These are phyloP conservation scores for Plectranthus barbatus DNA, from an alignment of 257 asterid species.

Conservation along the genomic window DNA sequence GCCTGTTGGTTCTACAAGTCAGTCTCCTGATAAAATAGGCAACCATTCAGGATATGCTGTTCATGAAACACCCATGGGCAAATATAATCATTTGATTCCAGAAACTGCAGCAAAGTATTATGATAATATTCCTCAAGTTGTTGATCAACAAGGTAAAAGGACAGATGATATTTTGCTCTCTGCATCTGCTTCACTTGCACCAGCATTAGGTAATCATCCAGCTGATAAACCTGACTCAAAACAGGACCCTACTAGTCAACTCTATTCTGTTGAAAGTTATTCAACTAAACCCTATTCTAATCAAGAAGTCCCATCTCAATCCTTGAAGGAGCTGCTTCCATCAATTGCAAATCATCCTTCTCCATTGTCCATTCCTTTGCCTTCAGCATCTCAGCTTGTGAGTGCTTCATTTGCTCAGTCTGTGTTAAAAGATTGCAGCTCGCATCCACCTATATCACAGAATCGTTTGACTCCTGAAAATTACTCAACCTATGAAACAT, in stretches of 20 bases:
- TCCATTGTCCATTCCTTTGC: constrained; percentile 21
- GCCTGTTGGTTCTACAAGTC: constrained; percentile 20
- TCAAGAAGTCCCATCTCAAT: constrained; percentile 25
- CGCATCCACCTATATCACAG: constrained; percentile 23
- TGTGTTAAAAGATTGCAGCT: constrained; percentile 27
- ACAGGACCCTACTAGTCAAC: constrained; percentile 11
- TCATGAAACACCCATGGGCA: constrained; percentile 14
- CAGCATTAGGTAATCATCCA: constrained; percentile 24
- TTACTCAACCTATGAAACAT: no score
- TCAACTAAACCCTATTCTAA: constrained; percentile 16
- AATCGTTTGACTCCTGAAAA: constrained; percentile 27
- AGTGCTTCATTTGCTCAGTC: constrained; percentile 33
- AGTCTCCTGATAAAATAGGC: constrained; percentile 24
- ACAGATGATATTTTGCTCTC: constrained; percentile 26
- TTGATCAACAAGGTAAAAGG: constrained; percentile 29
- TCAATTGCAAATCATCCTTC: constrained; percentile 29
- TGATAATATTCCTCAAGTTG: constrained; percentile 26
- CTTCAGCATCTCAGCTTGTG: constrained; percentile 29
- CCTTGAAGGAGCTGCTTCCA: constrained; percentile 25
- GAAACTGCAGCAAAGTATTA: constrained; percentile 27
- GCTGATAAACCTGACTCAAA: constrained; percentile 19
- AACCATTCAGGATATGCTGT: constrained; percentile 28
- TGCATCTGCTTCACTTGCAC: constrained; percentile 23
- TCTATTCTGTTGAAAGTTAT: constrained; percentile 15
- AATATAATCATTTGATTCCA: constrained; percentile 12